These are phyloP conservation scores for Withania somnifera DNA, from an alignment of 305 asterid species.

Conservation along the genomic window DNA sequence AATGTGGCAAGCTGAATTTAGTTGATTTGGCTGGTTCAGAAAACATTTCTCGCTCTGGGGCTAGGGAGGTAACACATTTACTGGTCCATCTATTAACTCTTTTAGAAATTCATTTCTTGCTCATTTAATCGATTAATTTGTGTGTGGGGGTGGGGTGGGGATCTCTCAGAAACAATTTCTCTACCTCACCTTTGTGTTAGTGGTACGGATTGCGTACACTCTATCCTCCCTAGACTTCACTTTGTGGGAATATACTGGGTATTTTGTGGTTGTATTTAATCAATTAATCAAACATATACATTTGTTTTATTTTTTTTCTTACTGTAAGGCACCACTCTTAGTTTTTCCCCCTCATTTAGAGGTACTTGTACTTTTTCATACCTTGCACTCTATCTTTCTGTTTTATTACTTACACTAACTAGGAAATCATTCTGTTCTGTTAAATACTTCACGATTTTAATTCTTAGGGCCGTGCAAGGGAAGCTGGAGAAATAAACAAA, in stretches of 20 bases:
- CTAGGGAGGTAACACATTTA: slow-evolving; percentile 60
- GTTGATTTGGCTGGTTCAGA: slow-evolving; percentile 98
- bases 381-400: not conserved
- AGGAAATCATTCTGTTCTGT: not conserved
- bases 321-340: not conserved
- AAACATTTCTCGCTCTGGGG: slow-evolving; percentile 95
- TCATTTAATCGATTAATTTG: no score
- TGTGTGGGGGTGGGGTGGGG: no score
- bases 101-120: not conserved
- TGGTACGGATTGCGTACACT: no score
- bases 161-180: no score
- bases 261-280: no score
- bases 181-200: no score
- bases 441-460: not conserved
- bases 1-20: slow-evolving; percentile 90
- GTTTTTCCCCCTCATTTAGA: not conserved
- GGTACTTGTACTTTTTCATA: not conserved
- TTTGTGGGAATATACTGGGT: no score
- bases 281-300: not conserved
- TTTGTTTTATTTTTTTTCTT: not conserved
- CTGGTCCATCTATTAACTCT: not conserved
- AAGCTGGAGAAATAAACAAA: slow-evolving; percentile 94
- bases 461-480: slow-evolving; percentile 82
- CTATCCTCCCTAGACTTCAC: no score
- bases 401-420: not conserved